These are phyloP conservation scores for Aquilaria yunnanensis DNA, from an alignment of 345 rosid genomes.

Conservation along the genomic window DNA sequence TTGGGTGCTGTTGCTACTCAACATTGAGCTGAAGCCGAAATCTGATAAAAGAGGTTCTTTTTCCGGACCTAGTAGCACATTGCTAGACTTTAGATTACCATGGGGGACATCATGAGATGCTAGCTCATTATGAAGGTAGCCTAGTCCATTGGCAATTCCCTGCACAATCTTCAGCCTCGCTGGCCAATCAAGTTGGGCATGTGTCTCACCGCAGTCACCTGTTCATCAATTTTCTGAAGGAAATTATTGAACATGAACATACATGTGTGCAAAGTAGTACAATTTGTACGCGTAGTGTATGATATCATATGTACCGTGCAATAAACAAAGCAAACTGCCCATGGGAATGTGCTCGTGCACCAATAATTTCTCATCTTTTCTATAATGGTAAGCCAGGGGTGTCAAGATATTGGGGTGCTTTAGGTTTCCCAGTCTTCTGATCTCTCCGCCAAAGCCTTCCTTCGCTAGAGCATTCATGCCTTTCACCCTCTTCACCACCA, in stretches of 20 bases:
- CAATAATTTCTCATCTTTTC: constrained; percentile 57
- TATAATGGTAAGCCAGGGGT: constrained; percentile 57
- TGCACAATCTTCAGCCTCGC: constrained; percentile 43
- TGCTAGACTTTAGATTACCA: constrained; percentile 75
- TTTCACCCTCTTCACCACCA: constrained; percentile 65
- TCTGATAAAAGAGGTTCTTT: constrained; percentile 55
- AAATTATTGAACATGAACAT: too few species aligned
- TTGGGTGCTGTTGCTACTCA: constrained; percentile 22
- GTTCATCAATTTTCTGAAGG: not conserved
- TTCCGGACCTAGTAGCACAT: constrained; percentile 37
- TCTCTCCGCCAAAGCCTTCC: constrained; percentile 47
- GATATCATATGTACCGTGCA: constrained; percentile 34
- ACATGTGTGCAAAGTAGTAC: too few species aligned
- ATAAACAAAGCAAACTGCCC: constrained; percentile 49
- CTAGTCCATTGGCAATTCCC: constrained; percentile 52
- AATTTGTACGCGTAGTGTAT: too few species aligned
- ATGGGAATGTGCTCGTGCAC: constrained; percentile 44
- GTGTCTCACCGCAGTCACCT: constrained; percentile 42
- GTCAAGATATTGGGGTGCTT: constrained; percentile 42
- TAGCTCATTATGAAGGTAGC: constrained; percentile 42
- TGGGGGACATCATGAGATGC: constrained; percentile 46
- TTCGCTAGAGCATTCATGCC: constrained; percentile 38
- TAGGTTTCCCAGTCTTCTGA: constrained; percentile 36
- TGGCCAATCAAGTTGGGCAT: constrained; percentile 42
- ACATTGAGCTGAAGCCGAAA: constrained; percentile 38